Evolutionary conservation across 768 basidiomycete species (phyloP).

Genomic region (Suillus tomentosus): DNA sequence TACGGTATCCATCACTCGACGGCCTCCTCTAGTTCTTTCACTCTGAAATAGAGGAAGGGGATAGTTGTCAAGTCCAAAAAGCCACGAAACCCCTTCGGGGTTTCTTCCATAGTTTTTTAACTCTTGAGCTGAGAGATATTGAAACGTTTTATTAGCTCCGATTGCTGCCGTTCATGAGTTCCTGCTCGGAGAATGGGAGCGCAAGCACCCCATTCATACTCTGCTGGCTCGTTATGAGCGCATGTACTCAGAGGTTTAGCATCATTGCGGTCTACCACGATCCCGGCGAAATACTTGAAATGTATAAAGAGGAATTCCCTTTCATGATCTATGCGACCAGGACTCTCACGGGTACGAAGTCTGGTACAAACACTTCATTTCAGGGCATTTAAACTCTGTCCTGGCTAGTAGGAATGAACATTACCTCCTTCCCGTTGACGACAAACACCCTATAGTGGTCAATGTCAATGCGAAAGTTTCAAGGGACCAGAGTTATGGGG

Average conservation of each 20-base stretch:
- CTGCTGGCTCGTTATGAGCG: not conserved
- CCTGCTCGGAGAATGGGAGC: not conserved
- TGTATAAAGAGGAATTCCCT: not conserved
- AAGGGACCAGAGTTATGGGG: too few relatives aligned
- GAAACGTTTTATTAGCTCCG: conserved; percentile 18
- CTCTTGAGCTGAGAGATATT: conserved; percentile 25
- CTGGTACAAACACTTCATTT: not conserved
- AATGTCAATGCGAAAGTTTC: not conserved
- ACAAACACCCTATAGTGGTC: conserved; percentile 22
- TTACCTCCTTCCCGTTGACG: not conserved
- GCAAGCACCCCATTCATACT: not conserved
- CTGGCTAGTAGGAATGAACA: not conserved
- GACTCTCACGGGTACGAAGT: not conserved
- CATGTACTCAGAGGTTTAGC: not conserved
- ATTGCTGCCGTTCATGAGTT: not conserved
- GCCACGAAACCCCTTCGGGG: conserved; percentile 18
- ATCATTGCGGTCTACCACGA: not conserved
- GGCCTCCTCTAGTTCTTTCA: not conserved
- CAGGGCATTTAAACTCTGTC: not conserved
- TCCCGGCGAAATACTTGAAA: not conserved
- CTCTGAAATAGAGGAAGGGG: conserved; percentile 9
- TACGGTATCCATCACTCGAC: conserved; percentile 11
- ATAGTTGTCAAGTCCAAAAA: conserved; percentile 6
- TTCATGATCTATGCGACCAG: not conserved
- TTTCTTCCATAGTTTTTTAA: conserved; percentile 15